Conservation (phyloP, 768 basidiomycete species). For the Mycena galericulata region DNA sequence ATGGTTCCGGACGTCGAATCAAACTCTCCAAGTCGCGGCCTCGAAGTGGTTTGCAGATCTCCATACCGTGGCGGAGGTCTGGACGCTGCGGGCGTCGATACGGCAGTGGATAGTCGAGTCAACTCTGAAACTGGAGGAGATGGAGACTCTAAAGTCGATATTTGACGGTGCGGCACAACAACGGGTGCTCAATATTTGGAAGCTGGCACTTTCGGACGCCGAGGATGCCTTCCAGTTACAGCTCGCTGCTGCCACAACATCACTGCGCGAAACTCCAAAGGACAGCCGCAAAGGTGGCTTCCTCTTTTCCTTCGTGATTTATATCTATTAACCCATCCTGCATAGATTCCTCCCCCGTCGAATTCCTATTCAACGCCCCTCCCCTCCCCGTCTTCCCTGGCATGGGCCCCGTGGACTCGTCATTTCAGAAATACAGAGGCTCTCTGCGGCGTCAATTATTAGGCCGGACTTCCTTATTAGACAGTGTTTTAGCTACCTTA, state of each 20-base stretch:
- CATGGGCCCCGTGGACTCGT: constrained; percentile 51
- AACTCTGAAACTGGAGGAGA: constrained; percentile 63
- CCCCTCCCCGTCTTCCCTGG: constrained; percentile 58
- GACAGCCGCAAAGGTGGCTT: constrained; percentile 44
- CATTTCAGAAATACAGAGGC: constrained; percentile 73
- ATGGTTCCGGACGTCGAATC: constrained; percentile 73
- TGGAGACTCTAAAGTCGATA: constrained; percentile 51
- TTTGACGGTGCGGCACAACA: constrained; percentile 68
- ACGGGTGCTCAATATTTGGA: constrained; percentile 73
- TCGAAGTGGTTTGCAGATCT: constrained; percentile 71
- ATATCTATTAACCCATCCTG: not conserved
- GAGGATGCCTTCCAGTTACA: constrained; percentile 58
- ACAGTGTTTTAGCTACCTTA: constrained; percentile 66
- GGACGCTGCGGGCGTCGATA: constrained; percentile 71
- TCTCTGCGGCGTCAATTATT: constrained; percentile 71
- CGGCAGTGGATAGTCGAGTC: constrained; percentile 59
- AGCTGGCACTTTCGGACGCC: constrained; percentile 54
- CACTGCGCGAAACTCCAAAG: constrained; percentile 43
- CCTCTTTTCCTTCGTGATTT: constrained; percentile 4
- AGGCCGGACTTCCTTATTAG: constrained; percentile 72
- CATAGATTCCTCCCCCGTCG: constrained; percentile 64
- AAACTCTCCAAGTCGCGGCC: constrained; percentile 58
- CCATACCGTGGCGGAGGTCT: constrained; percentile 73
- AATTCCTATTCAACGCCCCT: constrained; percentile 68
- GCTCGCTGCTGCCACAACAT: constrained; percentile 54